phyloP scores from a whole-genome alignment of 2,329 filamentous ascomycete genomes.

The Aspergillus calidoustus region DNA sequence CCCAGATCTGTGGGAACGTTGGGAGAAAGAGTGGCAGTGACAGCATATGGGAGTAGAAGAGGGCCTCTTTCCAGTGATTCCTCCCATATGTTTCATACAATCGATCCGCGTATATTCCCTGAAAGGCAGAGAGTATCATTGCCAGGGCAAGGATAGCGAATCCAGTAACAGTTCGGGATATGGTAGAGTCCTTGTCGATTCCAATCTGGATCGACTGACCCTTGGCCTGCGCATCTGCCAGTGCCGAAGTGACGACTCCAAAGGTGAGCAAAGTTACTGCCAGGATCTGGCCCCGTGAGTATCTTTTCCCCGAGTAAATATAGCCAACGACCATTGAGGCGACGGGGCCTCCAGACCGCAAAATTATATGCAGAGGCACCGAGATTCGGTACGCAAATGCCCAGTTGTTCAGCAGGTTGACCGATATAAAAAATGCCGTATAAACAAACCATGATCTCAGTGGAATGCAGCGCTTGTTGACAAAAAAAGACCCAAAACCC shows the following conservation, averaged over 20 bases:
- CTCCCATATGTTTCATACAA: constrained; percentile 82
- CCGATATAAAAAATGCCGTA: constrained; percentile 86
- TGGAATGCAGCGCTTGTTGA: constrained; percentile 79
- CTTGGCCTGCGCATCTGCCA: constrained; percentile 86
- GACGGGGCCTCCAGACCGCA: constrained; percentile 92
- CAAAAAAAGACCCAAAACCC: constrained; percentile 68
- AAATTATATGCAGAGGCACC: constrained; percentile 94
- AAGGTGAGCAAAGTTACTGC: constrained; percentile 82
- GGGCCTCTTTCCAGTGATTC: constrained; percentile 87
- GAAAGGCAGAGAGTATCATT: constrained; percentile 87
- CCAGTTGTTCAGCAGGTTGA: constrained; percentile 97
- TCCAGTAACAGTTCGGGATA: constrained; percentile 60
- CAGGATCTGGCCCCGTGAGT: constrained; percentile 76
- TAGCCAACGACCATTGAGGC: constrained; percentile 93
- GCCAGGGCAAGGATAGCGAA: constrained; percentile 83
- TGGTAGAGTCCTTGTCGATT: constrained; percentile 41
- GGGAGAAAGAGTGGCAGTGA: constrained; percentile 52
- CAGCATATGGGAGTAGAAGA: constrained; percentile 81
- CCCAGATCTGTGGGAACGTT: constrained; percentile 39
- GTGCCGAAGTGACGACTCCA: constrained; percentile 85
- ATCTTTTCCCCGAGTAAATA: constrained; percentile 77
- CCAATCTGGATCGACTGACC: constrained; percentile 48
- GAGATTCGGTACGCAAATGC: constrained; percentile 97
- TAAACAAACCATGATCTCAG: constrained; percentile 84
- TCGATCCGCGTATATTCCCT: constrained; percentile 93